A percentile compares a stretch with the other conserved stretches of the same genome.
These are phyloP conservation scores for Volvox reticuliferus DNA, from an alignment of 139 green algal species.

Conservation along the genomic window DNA sequence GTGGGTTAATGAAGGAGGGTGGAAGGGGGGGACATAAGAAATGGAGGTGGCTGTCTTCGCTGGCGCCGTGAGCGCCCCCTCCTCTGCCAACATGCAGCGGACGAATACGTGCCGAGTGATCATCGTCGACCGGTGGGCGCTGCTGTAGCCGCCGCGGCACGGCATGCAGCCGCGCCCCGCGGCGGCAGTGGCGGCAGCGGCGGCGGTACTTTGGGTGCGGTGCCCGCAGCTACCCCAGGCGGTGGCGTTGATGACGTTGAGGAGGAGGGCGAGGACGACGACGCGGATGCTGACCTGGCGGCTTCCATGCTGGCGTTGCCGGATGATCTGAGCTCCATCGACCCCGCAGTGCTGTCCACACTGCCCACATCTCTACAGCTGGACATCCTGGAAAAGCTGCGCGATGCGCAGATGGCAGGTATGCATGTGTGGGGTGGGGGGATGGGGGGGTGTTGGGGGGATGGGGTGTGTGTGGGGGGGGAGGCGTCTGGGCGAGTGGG, in stretches of 20 bases:
- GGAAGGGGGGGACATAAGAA: too few species aligned
- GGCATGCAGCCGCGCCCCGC: neutral
- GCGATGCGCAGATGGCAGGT: constrained; percentile 76
- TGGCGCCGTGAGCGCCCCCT: neutral
- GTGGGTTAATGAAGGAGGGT: too few species aligned
- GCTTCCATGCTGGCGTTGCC: constrained; percentile 52
- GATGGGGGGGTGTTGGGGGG: neutral
- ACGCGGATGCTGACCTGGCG: constrained; percentile 46
- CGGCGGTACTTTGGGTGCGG: neutral
- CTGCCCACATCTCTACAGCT: constrained; percentile 92
- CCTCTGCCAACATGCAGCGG: neutral
- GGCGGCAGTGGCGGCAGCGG: neutral
- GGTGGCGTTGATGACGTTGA: constrained; percentile 36
- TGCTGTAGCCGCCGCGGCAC: too few species aligned
- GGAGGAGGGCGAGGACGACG: constrained; percentile 50
- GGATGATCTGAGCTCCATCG: constrained; percentile 55
- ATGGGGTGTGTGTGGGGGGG: neutral
- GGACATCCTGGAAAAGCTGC: constrained; percentile 82
- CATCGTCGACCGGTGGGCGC: too few species aligned
- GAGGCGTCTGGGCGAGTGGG: neutral
- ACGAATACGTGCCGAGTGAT: neutral
- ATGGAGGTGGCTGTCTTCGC: too few species aligned
- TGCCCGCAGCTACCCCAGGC: neutral
- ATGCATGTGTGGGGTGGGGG: neutral
- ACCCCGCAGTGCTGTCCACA: constrained; percentile 85